A percentile compares a stretch with the other conserved stretches of the same genome.
Evolutionary conservation across 495 filamentous ascomycete genomes (phyloP).

Genomic region (Neurospora tetrasperma): DNA sequence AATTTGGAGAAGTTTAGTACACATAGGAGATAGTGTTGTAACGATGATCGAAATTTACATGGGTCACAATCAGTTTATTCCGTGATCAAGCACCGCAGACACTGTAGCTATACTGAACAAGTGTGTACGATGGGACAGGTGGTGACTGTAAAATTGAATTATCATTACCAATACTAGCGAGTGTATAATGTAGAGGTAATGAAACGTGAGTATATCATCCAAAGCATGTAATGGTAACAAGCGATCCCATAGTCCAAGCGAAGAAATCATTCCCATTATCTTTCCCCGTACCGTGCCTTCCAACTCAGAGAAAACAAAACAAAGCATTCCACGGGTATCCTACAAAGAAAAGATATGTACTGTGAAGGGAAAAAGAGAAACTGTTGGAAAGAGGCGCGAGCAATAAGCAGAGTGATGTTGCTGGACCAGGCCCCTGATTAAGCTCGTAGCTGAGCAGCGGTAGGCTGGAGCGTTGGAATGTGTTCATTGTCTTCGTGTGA

Average conservation of each 20-base stretch:
- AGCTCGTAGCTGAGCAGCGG: not conserved
- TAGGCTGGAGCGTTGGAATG: not conserved
- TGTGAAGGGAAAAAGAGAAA: not conserved
- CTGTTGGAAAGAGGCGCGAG: not conserved
- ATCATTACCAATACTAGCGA: not conserved
- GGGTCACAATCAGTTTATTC: fast-evolving
- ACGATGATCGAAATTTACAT: not conserved
- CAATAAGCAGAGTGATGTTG: not conserved
- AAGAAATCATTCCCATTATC: not conserved
- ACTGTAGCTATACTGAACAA: fast-evolving
- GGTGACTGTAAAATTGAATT: not conserved
- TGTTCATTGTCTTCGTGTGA: not conserved
- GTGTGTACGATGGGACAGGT: not conserved
- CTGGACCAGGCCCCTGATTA: not conserved
- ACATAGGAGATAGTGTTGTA: too few species aligned
- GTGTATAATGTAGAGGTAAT: not conserved
- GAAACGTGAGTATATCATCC: not conserved
- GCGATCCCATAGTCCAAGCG: not conserved
- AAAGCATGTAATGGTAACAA: not conserved
- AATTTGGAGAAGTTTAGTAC: too few species aligned
- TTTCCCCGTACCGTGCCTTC: not conserved
- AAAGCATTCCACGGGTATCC: not conserved
- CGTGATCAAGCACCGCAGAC: not conserved
- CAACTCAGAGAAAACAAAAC: not conserved
- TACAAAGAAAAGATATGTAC: not conserved